Evolutionary conservation across 2,329 filamentous ascomycete genomes (phyloP), one percentile per base, ranked within the genome.

Genomic region (Furcasterigmium sp.): DNA sequence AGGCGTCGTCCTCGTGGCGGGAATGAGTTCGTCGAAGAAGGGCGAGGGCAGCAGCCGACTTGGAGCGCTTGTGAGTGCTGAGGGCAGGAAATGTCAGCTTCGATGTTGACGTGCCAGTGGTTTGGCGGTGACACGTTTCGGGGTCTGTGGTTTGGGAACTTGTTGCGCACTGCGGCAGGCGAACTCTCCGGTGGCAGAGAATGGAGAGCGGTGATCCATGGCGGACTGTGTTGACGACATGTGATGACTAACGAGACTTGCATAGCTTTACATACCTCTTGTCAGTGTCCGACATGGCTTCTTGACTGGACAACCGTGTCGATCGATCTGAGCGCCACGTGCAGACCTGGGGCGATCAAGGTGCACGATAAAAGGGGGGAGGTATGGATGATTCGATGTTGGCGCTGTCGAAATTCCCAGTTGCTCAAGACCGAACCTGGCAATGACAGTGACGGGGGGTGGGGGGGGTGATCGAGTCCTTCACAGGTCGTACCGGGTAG

Each of bases 1-100:
- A 65, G n/a, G 75, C 72, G 46, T 76, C 76, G 53, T 78, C 74
- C 57, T 76, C 70, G 53, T 69, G 68, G 49, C 67, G 65, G 49
- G 62, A 63, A 42, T 75, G 72, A 53, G 68, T 75, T 50, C 75
- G 70, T 48, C 76, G 68, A 58, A 82, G 61, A 56, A 82, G 57
- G 58, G 76, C 68, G 51, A 80, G 60, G 37, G 74, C 68, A 40
- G 68, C 67, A 32, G 72, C 54, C 41, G 70, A 78, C 58, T 73
- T 81, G 44, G 76, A 75, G 48, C 72, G 74, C 62, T 72, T 76
- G 55, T 78, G 76, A 50, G 58, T 56, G 49, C 60, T 67, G 47
- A 18, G 19, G 42, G 29, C 29, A 19, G 39, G 21, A 13, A 29
- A 39, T 55, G 46, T 50, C 43, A 53, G 48, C 44, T 10, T 28